Evolutionary conservation across 371 early-diverging fungal species (phyloP), one percentile per base, ranked within the genome.

Genomic region (Zychaea mexicana): DNA sequence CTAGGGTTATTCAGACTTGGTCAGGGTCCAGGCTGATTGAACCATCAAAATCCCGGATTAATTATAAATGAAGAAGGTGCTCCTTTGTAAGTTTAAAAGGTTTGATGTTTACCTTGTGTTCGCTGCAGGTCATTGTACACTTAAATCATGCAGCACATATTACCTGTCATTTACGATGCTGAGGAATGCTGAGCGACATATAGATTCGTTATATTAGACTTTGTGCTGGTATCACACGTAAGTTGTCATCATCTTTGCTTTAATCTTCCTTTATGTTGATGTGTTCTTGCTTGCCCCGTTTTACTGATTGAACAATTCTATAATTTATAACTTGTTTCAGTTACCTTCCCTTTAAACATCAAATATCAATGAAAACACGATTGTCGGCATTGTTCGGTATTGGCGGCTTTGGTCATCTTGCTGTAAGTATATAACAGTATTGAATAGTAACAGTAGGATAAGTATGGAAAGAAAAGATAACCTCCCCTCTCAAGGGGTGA

Each of bases 361-460:
- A 79, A 56, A 75, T n/a, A 67, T 82, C 61, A 75, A 74, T 22
- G 71, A 82, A 2, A 78, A 78, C 31, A 70, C 77, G 57, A 62
- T 64, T 1, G 90, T 92, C 53, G 91, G 90, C 38, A 74, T 91
- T 24, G 73, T 5, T 88, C 22, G 91, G 90, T 9, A 88, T 91
- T 60, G 91, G 91, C 33, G 92, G 92, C 13, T 72, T 92, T 19
- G 90, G 91, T 10, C 92, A 92, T 52, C 69, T 92, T 69, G 90
- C 83, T 21, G 73, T 74, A 69, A 53, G 61, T 64, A 49, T 13
- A 39, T 66, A 52, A 36, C 15, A 1, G 15, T 36, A 36, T 36
- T 2, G 8, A 36, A 15, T 36, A 36, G 36, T 15, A 36, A 36
- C 8, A 8, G 36, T 10, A 36, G 36, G 36, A 36, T 1, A 10